These are phyloP conservation scores for Allium cepa DNA, from an alignment of 106 monocot species.

Conservation along the genomic window DNA sequence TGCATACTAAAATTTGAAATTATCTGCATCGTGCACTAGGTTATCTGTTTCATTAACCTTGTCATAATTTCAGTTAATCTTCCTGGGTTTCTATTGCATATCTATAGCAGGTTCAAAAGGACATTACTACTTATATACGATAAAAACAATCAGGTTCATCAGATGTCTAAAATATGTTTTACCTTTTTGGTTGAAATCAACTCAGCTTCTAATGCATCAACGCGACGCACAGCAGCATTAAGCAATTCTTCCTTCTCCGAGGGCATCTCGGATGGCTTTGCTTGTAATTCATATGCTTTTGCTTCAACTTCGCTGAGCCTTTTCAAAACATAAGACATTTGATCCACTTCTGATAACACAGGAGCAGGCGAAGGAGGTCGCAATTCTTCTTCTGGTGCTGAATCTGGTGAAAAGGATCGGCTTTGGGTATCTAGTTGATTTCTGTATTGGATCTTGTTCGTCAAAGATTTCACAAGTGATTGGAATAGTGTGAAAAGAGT, in stretches of 20 bases:
- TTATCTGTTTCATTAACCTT: no score
- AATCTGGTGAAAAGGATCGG: not conserved
- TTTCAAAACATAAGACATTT: constrained; percentile 13
- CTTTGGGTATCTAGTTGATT: constrained; percentile 11
- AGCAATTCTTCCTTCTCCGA: constrained; percentile 47
- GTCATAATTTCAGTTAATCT: no score
- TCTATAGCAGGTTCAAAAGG: no score
- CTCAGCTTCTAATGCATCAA: constrained; percentile 51
- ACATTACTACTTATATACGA: no score
- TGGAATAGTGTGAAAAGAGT: constrained; percentile 7
- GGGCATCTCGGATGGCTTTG: constrained; percentile 37
- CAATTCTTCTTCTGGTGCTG: constrained; percentile 14
- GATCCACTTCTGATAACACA: constrained; percentile 5
- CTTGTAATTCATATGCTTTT: constrained; percentile 25
- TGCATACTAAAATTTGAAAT: no score
- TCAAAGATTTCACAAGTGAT: constrained; percentile 4
- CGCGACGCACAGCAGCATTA: constrained; percentile 36
- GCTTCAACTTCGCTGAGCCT: constrained; percentile 33
- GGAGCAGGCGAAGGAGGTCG: constrained; percentile 24
- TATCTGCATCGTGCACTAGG: no score
- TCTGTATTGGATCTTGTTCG: constrained; percentile 12
- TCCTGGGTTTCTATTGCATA: no score
- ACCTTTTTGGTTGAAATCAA: constrained; percentile 51
- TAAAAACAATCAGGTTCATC: not conserved
- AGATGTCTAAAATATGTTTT: not conserved